Base-by-base conservation (phyloP, 1,284 basidiomycete genomes). In the Marasmius tenuissimus region DNA sequence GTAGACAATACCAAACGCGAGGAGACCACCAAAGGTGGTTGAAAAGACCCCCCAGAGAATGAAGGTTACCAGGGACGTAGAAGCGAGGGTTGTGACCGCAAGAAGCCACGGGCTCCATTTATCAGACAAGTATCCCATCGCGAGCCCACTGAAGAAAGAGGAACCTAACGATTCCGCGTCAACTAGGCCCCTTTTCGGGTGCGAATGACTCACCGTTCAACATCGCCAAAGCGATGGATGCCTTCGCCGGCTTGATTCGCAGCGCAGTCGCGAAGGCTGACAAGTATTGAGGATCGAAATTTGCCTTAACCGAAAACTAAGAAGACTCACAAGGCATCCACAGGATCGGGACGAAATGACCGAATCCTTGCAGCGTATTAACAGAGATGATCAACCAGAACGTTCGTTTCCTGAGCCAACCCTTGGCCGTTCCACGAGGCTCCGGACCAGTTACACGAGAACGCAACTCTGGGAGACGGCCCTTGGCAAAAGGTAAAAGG, bases 1-100 rank as follows among this genome's bases (percentile, higher is more conserved):
- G 49, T 79, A 76, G 0, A 65, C 68, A 12, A 78, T 57, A 1
- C 73, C 70, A 51, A 77, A 80, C 0, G 68, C 65, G 1, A 78
- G 59, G 1, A 78, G 63, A 0, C 76, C 76, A 1, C 70, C 70
- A 14, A 78, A 69, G 1, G 69, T 68, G 39, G 70, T 69, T 1
- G 76, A 73, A 0, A 75, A 57, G 0, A 79, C 65, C 7, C 78
- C 78, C 78, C 78, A 80, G 0, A 80, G 66, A 14, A 80, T 55
- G 62, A 79, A 76, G 0, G 74, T 77, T 14, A 70, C 66, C 8
- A 75, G 47, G 1, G 74, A 75, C 3, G 73, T 71, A 0, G 63
- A 63, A 1, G 69, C 14, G 35, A 77, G 69, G 1, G 69, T 73
- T 4, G 56, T 49, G 7, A 75, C 55, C 0, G 74, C 76, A 33